Evolutionary conservation across 331 rosid genomes (phyloP).

Genomic region (Phaseolus coccineus): DNA sequence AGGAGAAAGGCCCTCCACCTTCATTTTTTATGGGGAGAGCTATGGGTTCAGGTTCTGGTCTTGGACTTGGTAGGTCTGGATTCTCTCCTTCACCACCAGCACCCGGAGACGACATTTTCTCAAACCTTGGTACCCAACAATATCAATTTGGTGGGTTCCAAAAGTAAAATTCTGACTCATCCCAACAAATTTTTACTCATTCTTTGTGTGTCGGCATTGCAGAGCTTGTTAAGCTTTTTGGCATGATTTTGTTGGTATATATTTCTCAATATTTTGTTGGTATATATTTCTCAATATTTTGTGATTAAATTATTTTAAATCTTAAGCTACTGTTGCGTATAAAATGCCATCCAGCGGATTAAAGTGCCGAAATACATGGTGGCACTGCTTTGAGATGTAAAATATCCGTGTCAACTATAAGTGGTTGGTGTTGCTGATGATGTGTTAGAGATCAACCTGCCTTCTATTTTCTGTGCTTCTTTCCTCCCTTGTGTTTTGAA

Average conservation of each 20-base stretch:
- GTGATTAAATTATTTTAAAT: conserved; percentile 42
- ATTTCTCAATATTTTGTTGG: conserved; percentile 39
- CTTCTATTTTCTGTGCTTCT: too few relatives aligned
- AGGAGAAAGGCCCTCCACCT: conserved; percentile 76
- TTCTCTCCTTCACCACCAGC: conserved; percentile 63
- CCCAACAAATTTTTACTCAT: conserved; percentile 35
- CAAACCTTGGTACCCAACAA: conserved; percentile 65
- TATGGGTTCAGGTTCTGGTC: conserved; percentile 94
- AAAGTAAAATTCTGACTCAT: conserved; percentile 56
- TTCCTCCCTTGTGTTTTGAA: too few relatives aligned
- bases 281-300: conserved; percentile 39
- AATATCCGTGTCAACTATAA: conserved; percentile 22
- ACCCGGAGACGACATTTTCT: conserved; percentile 70
- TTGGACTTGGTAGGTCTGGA: conserved; percentile 82
- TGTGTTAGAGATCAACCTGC: too few relatives aligned
- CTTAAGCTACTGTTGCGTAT: conserved; percentile 26
- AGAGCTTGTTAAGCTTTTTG: conserved; percentile 44
- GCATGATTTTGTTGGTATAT: conserved; percentile 54
- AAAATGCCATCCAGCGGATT: conserved; percentile 31
- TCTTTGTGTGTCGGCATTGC: conserved; percentile 52
- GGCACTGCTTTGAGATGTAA: conserved; percentile 43
- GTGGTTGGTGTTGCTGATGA: conserved; percentile 32
- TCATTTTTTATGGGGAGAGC: conserved; percentile 91
- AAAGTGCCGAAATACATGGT: conserved; percentile 40
- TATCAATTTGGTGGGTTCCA: conserved; percentile 85